A percentile compares a stretch with the other conserved stretches of the same genome.
These are phyloP conservation scores for Naganishia liquefaciens DNA, from an alignment of 1,284 basidiomycete species.

Conservation along the genomic window DNA sequence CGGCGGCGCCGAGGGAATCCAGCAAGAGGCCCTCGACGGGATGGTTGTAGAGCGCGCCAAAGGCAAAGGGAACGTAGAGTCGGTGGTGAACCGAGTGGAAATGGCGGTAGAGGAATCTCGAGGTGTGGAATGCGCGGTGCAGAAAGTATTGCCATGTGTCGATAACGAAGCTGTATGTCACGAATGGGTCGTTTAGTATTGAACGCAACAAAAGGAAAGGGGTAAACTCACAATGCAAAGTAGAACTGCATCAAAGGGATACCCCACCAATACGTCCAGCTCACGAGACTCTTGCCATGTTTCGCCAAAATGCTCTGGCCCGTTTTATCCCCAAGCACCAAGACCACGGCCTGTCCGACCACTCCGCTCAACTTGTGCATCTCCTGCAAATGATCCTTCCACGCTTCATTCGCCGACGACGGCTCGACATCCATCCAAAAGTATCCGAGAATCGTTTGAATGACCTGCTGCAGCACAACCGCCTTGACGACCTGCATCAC, in stretches of 20 bases:
- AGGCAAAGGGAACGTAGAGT: constrained; percentile 95
- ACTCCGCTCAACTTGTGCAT: constrained; percentile 56
- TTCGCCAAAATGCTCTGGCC: constrained; percentile 52
- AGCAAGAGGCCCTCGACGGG: constrained; percentile 91
- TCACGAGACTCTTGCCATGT: constrained; percentile 62
- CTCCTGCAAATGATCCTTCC: constrained; percentile 60
- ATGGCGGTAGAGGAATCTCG: constrained; percentile 85
- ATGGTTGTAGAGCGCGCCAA: constrained; percentile 96
- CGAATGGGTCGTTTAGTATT: constrained; percentile 13
- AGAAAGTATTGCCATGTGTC: constrained; percentile 99
- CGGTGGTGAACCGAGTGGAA: constrained; percentile 95
- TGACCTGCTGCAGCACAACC: constrained; percentile 77
- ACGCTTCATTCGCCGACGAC: constrained; percentile 45
- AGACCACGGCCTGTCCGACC: constrained; percentile 56
- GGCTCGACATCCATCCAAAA: constrained; percentile 64
- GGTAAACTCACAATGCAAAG: constrained; percentile 73
- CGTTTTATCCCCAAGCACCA: constrained; percentile 53
- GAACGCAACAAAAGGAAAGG: not conserved
- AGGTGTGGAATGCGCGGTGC: constrained; percentile 88
- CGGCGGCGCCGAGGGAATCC: constrained; percentile 76
- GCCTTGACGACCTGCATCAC: constrained; percentile 70
- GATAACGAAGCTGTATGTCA: constrained; percentile 73
- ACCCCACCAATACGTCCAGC: constrained; percentile 91
- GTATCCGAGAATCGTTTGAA: constrained; percentile 78
- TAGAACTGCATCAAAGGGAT: constrained; percentile 76